Base-by-base conservation (phyloP, 2,329 filamentous ascomycete species). In the Aplosporella prunicola region DNA sequence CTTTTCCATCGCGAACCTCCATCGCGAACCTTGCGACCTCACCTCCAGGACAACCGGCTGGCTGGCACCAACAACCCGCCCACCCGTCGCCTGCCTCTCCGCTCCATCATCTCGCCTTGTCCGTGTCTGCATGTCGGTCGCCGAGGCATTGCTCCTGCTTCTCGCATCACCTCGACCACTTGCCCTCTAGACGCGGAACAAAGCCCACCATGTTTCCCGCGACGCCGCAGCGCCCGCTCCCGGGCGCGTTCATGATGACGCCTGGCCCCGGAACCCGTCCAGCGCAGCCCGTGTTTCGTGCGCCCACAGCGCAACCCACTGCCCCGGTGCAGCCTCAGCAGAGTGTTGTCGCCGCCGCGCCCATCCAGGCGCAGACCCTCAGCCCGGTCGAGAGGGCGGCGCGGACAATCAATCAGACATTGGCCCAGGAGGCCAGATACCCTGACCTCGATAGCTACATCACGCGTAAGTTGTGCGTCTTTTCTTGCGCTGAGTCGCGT, bases 381-480 rank as follows among this genome's bases (percentile, higher is more conserved):
- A 77, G 76, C 29, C 82, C 83, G 0, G 73, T 93, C 42, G 74
- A 83, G 47, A 82, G 85, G 60, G 91, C 86, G 14, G 85, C 87
- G 31, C 73, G 71, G 46, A 88, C 82, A 14, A 80, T 98, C 58
- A 93, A 93, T 60, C 74, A 78, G 46, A 80, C 82, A 29, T 66
- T 96, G 29, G 69, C 76, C 42, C 69, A 72, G 42, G 89, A 96
- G 54, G 77, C 79, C 51, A 77, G 76, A 53, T 98, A 86, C 54
- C 88, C 88, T 5, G 85, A 93, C 46, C 67, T 98, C 13, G 89
- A 96, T 58, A 82, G 76, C 41, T 94, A 94, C 63, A 78, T 93
- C 51, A 77, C 80, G 62, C 85, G 87, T 91, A 69, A 71, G 84
- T 52, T 18, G 30, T 25, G 32, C 32, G 32, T 18, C 20, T 24